A percentile compares a stretch with the other conserved stretches of the same genome.
These are phyloP conservation scores for Meyerozyma smithsonii DNA, from an alignment of 1,139 yeast genomes.

Conservation along the genomic window DNA sequence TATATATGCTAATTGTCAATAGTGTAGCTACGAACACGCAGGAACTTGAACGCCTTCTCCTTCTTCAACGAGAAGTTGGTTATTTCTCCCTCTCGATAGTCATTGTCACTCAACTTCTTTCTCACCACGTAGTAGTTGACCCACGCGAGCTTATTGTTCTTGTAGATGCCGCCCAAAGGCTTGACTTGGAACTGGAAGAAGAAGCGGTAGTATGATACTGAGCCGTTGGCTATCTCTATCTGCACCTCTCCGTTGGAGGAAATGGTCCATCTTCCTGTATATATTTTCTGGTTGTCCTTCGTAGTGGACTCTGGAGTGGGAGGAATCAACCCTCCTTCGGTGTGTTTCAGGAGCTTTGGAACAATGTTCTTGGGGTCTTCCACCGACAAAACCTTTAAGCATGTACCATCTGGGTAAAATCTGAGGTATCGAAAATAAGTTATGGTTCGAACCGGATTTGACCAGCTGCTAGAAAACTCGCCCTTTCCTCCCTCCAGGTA, in stretches of 20 bases:
- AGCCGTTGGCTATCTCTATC: constrained; percentile 53
- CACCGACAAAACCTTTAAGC: constrained; percentile 60
- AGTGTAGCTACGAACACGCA: constrained; percentile 50
- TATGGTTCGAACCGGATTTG: constrained; percentile 73
- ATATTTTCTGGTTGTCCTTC: constrained; percentile 35
- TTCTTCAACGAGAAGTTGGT: constrained; percentile 56
- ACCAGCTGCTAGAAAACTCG: constrained; percentile 65
- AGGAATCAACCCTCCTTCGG: constrained; percentile 9
- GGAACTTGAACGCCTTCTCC: constrained; percentile 74
- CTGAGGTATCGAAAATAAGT: constrained; percentile 84
- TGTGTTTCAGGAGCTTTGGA: constrained; percentile 42
- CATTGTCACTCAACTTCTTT: constrained; percentile 27
- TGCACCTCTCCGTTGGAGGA: constrained; percentile 47
- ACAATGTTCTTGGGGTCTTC: constrained; percentile 63
- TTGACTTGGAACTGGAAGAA: constrained; percentile 57
- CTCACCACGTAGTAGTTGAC: constrained; percentile 52
- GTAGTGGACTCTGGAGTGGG: constrained; percentile 6
- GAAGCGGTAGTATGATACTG: constrained; percentile 59
- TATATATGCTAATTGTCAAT: constrained; percentile 13
- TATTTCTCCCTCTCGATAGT: constrained; percentile 45
- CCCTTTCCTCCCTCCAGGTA: constrained; percentile 72
- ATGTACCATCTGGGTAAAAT: constrained; percentile 75
- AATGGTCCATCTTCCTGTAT: constrained; percentile 52
- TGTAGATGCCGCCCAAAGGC: constrained; percentile 48
- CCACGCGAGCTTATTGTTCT: constrained; percentile 71